Conservation (phyloP, 2,329 filamentous ascomycete genomes). For the Cladobotryum mycophilum region DNA sequence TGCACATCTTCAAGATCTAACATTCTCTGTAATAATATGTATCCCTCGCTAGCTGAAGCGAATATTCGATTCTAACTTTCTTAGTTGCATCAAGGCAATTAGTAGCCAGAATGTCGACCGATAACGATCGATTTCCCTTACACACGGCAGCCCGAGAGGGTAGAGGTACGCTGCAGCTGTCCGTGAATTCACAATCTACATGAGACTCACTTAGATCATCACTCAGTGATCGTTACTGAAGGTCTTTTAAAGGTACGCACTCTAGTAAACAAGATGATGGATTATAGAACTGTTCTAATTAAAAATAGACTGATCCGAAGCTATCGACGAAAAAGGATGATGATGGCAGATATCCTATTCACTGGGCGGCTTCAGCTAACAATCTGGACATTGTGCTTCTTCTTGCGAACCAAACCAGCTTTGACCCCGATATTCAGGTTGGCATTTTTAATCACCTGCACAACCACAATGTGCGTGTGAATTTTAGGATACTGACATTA, state of each 20-base stretch:
- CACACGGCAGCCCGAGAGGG: slow-evolving; percentile 85
- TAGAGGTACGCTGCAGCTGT: slow-evolving; percentile 51
- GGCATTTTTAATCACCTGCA: neutral
- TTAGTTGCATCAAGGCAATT: too few species aligned
- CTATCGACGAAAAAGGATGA: slow-evolving; percentile 68
- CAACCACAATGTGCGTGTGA: neutral
- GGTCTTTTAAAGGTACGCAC: slow-evolving; percentile 38
- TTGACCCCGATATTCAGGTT: slow-evolving; percentile 79
- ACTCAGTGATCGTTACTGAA: slow-evolving; percentile 61
- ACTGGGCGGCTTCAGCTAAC: slow-evolving; percentile 90
- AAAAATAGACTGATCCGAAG: slow-evolving; percentile 65
- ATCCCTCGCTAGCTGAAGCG: neutral
- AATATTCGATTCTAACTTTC: too few species aligned
- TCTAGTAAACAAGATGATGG: neutral
- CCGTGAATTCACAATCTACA: neutral
- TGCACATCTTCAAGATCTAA: neutral
- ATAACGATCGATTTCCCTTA: slow-evolving; percentile 65
- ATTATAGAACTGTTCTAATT: neutral
- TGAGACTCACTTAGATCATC: neutral
- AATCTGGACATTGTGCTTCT: slow-evolving; percentile 67
- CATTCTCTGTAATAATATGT: neutral
- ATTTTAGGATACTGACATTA: neutral
- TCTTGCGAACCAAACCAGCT: slow-evolving; percentile 62
- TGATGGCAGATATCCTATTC: slow-evolving; percentile 82
- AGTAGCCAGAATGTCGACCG: slow-evolving; percentile 13